phyloP scores from a whole-genome alignment of 2,329 filamentous ascomycete genomes.

The Amauroascus verrucosus region DNA sequence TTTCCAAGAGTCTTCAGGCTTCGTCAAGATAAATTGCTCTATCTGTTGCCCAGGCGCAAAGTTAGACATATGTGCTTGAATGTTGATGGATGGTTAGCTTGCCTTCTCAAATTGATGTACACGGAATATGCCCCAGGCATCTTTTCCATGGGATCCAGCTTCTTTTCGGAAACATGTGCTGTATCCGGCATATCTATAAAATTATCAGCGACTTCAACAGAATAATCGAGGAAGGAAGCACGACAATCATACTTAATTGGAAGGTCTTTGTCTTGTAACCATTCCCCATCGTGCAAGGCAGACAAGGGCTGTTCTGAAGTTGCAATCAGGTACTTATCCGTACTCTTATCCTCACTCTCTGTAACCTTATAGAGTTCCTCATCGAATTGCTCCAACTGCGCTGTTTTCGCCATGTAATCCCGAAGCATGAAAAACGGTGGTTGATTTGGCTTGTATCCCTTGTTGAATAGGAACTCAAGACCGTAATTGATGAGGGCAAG shows the following conservation, averaged over 20 bases:
- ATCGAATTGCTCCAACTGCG: slow-evolving; percentile 93
- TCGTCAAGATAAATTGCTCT: slow-evolving; percentile 69
- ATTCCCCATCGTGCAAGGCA: slow-evolving; percentile 85
- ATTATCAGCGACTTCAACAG: not conserved
- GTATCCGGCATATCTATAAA: slow-evolving; percentile 62
- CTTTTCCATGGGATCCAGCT: slow-evolving; percentile 79
- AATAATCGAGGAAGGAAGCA: not conserved
- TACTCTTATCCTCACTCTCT: slow-evolving; percentile 70
- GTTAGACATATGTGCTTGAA: slow-evolving; percentile 11
- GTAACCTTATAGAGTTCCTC: slow-evolving; percentile 95
- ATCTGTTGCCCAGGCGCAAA: slow-evolving; percentile 37
- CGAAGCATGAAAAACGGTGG: slow-evolving; percentile 91
- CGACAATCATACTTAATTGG: slow-evolving; percentile 61
- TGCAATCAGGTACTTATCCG: slow-evolving; percentile 74
- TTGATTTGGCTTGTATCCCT: slow-evolving; percentile 72
- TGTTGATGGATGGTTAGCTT: slow-evolving; percentile 8
- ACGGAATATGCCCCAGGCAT: slow-evolving; percentile 96
- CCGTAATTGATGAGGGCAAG: slow-evolving; percentile 93
- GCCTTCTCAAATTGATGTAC: slow-evolving; percentile 97
- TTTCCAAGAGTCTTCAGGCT: slow-evolving; percentile 86
- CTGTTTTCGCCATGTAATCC: slow-evolving; percentile 95
- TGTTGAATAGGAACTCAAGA: slow-evolving; percentile 71
- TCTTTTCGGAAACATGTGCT: slow-evolving; percentile 94
- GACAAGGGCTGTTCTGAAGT: slow-evolving; percentile 94
- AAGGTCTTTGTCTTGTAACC: slow-evolving; percentile 72